These are phyloP conservation scores for Diaporthe sp. DNA, from an alignment of 2,329 filamentous ascomycete species.

Conservation along the genomic window DNA sequence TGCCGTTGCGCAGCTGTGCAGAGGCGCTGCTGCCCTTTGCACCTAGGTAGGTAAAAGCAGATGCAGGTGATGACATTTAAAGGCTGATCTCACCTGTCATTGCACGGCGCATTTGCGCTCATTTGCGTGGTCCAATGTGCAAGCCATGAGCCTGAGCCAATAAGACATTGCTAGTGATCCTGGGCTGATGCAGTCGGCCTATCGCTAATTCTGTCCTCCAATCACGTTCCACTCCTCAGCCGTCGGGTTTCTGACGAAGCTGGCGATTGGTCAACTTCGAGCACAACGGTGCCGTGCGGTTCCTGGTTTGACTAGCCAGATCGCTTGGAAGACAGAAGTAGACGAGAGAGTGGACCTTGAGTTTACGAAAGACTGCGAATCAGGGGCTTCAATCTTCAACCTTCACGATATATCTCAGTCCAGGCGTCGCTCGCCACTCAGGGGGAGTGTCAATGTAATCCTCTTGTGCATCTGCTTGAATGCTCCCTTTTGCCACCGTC, in stretches of 20 bases:
- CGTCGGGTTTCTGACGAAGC: not conserved
- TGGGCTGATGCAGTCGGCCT: not conserved
- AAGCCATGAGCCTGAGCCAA: not conserved
- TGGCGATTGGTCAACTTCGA: not conserved
- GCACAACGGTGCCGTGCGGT: slow-evolving; percentile 14
- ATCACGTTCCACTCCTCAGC: not conserved
- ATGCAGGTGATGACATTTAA: not conserved
- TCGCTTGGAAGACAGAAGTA: not conserved
- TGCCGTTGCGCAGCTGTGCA: not conserved
- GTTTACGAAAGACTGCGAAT: too few relatives aligned
- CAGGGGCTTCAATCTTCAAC: too few relatives aligned
- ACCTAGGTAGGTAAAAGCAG: not conserved
- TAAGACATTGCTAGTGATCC: not conserved
- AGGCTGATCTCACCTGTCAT: not conserved
- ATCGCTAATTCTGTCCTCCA: not conserved
- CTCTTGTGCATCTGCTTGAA: not conserved
- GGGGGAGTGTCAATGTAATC: not conserved
- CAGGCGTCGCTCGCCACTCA: not conserved
- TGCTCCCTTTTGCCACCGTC: not conserved
- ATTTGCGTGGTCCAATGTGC: not conserved
- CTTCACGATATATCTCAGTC: not conserved
- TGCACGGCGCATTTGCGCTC: not conserved
- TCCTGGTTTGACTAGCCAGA: not conserved
- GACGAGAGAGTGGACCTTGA: too few relatives aligned
- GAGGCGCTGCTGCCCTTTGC: not conserved